phyloP scores from a whole-genome alignment of 805 yeast genomes.

The Pichia ethanolica region DNA sequence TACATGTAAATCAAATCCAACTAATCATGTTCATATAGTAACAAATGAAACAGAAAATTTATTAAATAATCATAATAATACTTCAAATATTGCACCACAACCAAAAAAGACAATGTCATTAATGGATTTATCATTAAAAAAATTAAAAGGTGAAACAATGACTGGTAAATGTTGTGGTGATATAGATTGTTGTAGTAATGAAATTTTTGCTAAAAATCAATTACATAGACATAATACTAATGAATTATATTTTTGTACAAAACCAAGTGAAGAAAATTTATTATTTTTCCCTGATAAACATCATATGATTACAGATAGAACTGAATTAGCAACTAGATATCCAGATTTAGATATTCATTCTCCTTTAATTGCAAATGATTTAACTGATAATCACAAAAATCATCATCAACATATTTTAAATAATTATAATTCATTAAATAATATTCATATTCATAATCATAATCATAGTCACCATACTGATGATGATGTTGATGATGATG shows the following conservation, averaged over 20 bases:
- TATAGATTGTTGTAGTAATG: slow-evolving; percentile 23
- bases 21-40: neutral
- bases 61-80: no score
- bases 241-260: slow-evolving; percentile 27
- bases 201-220: slow-evolving; percentile 18
- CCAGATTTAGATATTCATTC: slow-evolving; percentile 28
- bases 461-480: slow-evolving; percentile 6
- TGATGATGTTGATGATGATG: neutral
- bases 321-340: slow-evolving; percentile 20
- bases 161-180: slow-evolving; percentile 29
- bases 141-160: slow-evolving; percentile 21
- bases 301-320: slow-evolving; percentile 19
- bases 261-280: slow-evolving; percentile 28
- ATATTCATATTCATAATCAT: slow-evolving; percentile 4
- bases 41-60: neutral
- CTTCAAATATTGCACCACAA: neutral
- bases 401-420: neutral
- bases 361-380: slow-evolving; percentile 17
- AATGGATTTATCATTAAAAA: slow-evolving; percentile 26
- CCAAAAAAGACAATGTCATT: slow-evolving; percentile 14
- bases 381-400: neutral
- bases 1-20: neutral
- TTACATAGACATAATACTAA: slow-evolving; percentile 14
- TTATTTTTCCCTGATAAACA: slow-evolving; percentile 24
- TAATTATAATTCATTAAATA: no score